Percentiles rank a stretch among this genome's conserved stretches.
These are phyloP conservation scores for Lyophyllum semitale DNA, from an alignment of 768 basidiomycete species.

Conservation along the genomic window DNA sequence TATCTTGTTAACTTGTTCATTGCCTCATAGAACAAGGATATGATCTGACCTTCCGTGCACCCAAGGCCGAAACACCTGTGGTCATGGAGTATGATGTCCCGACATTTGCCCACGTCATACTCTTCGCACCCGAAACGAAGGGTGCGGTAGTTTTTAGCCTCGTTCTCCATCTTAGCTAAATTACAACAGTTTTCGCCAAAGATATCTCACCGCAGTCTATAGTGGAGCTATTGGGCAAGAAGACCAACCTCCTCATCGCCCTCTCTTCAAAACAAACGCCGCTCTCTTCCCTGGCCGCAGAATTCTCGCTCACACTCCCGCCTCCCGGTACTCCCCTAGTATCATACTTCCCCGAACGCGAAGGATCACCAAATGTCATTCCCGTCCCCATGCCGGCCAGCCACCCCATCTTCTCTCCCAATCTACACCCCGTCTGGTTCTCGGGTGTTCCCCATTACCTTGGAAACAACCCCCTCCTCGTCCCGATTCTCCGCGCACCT, in stretches of 20 bases:
- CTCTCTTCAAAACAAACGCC: constrained; percentile 77
- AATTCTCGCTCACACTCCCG: constrained; percentile 89
- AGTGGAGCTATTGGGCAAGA: constrained; percentile 63
- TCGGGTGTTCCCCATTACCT: constrained; percentile 69
- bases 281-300: constrained; percentile 76
- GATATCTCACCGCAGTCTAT: constrained; percentile 86
- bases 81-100: constrained; percentile 72
- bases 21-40: constrained; percentile 70
- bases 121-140: constrained; percentile 87
- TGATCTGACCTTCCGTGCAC: constrained; percentile 82
- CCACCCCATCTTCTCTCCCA: constrained; percentile 47
- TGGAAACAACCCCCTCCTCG: constrained; percentile 72
- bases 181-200: constrained; percentile 55
- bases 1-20: background rate
- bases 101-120: constrained; percentile 81
- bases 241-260: constrained; percentile 83
- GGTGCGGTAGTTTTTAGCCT: constrained; percentile 47
- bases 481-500: constrained; percentile 82
- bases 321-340: constrained; percentile 82
- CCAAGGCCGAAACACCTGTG: constrained; percentile 70
- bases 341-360: constrained; percentile 81
- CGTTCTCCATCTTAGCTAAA: background rate
- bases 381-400: constrained; percentile 56
- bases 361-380: constrained; percentile 63
- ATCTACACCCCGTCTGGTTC: constrained; percentile 70